Conservation (phyloP, 2,329 filamentous ascomycete species). For the Calonectria pseudoreteaudii region DNA sequence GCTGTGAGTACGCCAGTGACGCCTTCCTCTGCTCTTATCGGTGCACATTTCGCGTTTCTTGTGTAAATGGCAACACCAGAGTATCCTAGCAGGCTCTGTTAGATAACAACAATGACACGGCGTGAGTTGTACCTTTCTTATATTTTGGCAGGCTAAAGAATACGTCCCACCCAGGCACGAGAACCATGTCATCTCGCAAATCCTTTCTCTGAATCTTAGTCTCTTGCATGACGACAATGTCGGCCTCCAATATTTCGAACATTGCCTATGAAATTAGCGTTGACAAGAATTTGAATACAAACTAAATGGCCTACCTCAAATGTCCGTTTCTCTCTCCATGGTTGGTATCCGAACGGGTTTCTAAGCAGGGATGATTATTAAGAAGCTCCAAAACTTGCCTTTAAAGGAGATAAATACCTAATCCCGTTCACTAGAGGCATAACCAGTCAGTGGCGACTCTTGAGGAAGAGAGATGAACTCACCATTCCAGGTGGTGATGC, state of each 20-base stretch:
- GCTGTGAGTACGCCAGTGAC: slow-evolving; percentile 83
- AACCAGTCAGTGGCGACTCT: slow-evolving; percentile 14
- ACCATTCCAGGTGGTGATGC: slow-evolving; percentile 92
- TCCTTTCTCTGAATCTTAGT: slow-evolving; percentile 96
- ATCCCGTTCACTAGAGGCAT: slow-evolving; percentile 78
- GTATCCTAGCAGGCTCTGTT: slow-evolving; percentile 73
- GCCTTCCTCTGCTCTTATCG: slow-evolving; percentile 94
- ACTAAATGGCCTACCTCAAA: slow-evolving; percentile 67
- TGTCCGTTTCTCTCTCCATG: slow-evolving; percentile 79
- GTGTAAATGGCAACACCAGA: slow-evolving; percentile 97
- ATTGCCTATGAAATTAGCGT: slow-evolving; percentile 69
- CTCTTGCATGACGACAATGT: slow-evolving; percentile 96
- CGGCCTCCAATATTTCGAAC: slow-evolving; percentile 93
- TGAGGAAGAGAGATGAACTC: slow-evolving; percentile 40
- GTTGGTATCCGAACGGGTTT: slow-evolving; percentile 86
- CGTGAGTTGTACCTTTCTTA: slow-evolving; percentile 80
- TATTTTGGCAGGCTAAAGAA: slow-evolving; percentile 93
- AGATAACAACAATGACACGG: background rate
- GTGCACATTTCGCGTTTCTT: slow-evolving; percentile 84
- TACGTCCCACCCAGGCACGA: slow-evolving; percentile 95
- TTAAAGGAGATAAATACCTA: slow-evolving; percentile 61
- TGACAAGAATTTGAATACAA: background rate
- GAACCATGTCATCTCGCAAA: slow-evolving; percentile 92
- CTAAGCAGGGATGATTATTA: slow-evolving; percentile 52
- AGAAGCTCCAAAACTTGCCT: background rate